Base-by-base conservation (phyloP, 192 early-diverging fungal genomes). In the Tieghemiomyces parasiticus region DNA sequence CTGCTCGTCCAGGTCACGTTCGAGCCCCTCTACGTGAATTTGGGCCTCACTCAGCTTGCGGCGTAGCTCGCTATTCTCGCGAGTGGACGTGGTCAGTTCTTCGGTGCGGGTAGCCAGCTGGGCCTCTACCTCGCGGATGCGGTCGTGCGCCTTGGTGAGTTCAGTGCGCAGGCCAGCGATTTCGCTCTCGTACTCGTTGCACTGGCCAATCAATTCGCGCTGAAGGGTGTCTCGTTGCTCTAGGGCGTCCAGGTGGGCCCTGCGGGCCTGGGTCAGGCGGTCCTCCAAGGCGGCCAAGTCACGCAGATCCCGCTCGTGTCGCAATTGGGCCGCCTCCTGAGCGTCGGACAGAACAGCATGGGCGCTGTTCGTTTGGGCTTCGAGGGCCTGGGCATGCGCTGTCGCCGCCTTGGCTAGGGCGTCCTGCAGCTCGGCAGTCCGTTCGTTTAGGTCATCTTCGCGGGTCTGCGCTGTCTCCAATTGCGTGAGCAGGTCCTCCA, bases 131-230 rank as follows among this genome's bases (percentile, higher is more conserved):
- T 4, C 28, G 9, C 31, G 54, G 6, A 31, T 31, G 6, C 20
- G 12, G 54, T 35, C 24, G 8, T 42, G 38, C 16, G 38, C 16
- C 38, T 16, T 6, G 8, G 6, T 16, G 30, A 35, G 24, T 19
- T 38, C 32, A n/a, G 16, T 31, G 19, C 33, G 29, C 35, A 56
- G 35, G 28, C 35, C 54, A 20, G 29, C 32, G 13, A 56, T 29
- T 31, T 56, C 30, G 33, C 32, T 22, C 54, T 56, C 54, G n/a
- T 56, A 56, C 19, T 56, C 54, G 29, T 24, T 16, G 54, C 54
- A 35, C 28, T 16, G 14, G 32, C 24, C 35, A 10, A 56, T 24
- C 12, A 56, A 16, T 35, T 56, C 54, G 32, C 35, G 54, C 33
- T 56, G 54, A 10, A 56, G 30, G 19, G 32, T 35, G 16, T 56